A percentile compares a stretch with the other conserved stretches of the same genome.
Conservation (phyloP, 345 rosid genomes). For the Eucalyptus erythrocorys region DNA sequence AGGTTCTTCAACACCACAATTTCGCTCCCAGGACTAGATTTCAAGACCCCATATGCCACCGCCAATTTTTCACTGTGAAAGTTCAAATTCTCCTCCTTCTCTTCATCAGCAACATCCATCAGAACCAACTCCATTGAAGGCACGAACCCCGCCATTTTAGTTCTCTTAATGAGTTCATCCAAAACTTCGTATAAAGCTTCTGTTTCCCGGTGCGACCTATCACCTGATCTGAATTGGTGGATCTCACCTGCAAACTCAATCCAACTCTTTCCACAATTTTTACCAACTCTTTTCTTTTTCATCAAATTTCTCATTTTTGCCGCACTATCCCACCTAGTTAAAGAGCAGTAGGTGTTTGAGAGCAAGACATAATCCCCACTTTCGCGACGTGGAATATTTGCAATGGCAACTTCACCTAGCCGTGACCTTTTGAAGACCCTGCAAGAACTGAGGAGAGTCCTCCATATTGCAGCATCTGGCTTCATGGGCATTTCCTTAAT, state of each 20-base stretch:
- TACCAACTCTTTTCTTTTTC: slow-evolving; percentile 48
- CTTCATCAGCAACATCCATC: slow-evolving; percentile 86
- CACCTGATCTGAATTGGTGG: slow-evolving; percentile 65
- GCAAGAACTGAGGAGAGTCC: slow-evolving; percentile 75
- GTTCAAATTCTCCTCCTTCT: slow-evolving; percentile 63
- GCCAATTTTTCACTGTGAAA: slow-evolving; percentile 81
- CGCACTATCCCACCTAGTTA: slow-evolving; percentile 58
- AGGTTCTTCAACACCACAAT: slow-evolving; percentile 67
- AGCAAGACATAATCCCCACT: slow-evolving; percentile 75
- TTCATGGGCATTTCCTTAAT: slow-evolving; percentile 51
- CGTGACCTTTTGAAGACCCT: slow-evolving; percentile 33
- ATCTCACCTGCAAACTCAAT: slow-evolving; percentile 48
- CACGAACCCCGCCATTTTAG: slow-evolving; percentile 52
- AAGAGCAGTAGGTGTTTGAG: slow-evolving; percentile 64
- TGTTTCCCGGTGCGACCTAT: slow-evolving; percentile 58
- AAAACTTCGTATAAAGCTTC: slow-evolving; percentile 41
- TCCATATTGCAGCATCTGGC: slow-evolving; percentile 80
- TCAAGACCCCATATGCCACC: slow-evolving; percentile 65
- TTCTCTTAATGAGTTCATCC: slow-evolving; percentile 25
- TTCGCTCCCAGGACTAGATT: slow-evolving; percentile 55
- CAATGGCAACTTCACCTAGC: slow-evolving; percentile 55
- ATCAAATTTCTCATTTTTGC: slow-evolving; percentile 50
- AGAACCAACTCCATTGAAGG: slow-evolving; percentile 56
- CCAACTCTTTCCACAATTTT: slow-evolving; percentile 75
- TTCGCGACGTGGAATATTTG: slow-evolving; percentile 31